Percentiles rank a stretch among this genome's conserved stretches.
Evolutionary conservation across 2,329 filamentous ascomycete species (phyloP).

Genomic region (Hypomyces rosellus): DNA sequence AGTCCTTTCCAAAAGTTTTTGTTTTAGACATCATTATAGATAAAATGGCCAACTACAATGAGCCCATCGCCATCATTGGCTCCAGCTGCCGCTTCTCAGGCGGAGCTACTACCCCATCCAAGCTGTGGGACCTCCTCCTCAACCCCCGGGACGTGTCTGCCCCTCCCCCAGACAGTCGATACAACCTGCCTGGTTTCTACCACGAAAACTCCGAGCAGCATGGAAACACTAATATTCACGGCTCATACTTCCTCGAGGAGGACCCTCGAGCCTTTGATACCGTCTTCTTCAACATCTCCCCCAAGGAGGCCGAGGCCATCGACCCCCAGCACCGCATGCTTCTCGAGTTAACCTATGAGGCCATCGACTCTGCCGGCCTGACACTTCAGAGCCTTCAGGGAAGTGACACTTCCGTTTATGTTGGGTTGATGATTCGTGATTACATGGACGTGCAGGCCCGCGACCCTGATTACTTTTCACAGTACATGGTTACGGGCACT

Average conservation of each 20-base stretch:
- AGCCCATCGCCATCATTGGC: conserved; percentile 37
- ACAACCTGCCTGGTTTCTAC: conserved; percentile 19
- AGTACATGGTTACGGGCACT: conserved; percentile 20
- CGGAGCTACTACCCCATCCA: conserved; percentile 23
- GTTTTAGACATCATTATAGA: background rate
- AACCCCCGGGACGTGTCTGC: conserved; percentile 28
- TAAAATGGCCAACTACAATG: conserved; percentile 3
- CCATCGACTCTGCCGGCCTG: conserved; percentile 31
- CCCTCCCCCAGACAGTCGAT: conserved; percentile 16
- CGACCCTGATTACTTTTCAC: conserved; percentile 12
- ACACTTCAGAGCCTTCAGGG: conserved; percentile 21
- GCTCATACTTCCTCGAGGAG: conserved; percentile 31
- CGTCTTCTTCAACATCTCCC: conserved; percentile 34
- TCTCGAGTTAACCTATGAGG: conserved; percentile 34
- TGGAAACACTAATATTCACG: conserved; percentile 14
- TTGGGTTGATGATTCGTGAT: conserved; percentile 17
- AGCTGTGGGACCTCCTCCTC: conserved; percentile 27
- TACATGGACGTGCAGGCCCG: conserved; percentile 10
- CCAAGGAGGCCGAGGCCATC: conserved; percentile 31
- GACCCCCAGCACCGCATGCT: conserved; percentile 39
- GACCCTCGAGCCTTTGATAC: conserved; percentile 29
- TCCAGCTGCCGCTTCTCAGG: conserved; percentile 34
- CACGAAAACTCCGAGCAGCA: conserved; percentile 26
- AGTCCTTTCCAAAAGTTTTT: background rate
- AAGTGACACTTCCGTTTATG: conserved; percentile 19